Evolutionary conservation across 2,329 filamentous ascomycete genomes (phyloP), one percentile per base, ranked within the genome.

Genomic region (Chaetomium strumarium): DNA sequence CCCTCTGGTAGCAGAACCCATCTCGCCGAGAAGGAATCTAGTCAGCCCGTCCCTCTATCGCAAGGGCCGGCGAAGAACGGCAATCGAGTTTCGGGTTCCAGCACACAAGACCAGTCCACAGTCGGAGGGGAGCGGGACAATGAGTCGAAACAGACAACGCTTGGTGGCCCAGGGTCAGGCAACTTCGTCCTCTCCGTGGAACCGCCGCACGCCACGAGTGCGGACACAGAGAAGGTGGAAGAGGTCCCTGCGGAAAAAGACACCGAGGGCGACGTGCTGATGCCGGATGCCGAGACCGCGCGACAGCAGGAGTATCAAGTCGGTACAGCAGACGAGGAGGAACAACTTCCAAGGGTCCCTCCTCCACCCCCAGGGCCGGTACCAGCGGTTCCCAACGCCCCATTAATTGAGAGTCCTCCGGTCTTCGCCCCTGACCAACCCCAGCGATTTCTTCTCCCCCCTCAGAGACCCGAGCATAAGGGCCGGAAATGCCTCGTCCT

Each of bases 401-500:
- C 74, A 50, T 67, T 65, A 55, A 65, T 70, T 52, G 70, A 74
- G 33, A 67, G 69, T 52, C 66, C 69, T 60, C 59, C 70, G 55
- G 66, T 75, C 59, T 66, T 77, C 48, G 76, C 78, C 45, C 69
- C 70, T 8, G 71, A 72, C 20, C 71, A 71, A 43, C 69, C 71
- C 17, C 81, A 81, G 59, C 84, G 85, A 63, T 89, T 80, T 72
- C 76, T 99, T 34, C 74, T 99, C 50, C 90, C 90, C n/a, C 85
- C 91, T 1, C 80, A 92, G 60, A 77, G 84, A 38, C 85, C 89
- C 24, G 85, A 88, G 62, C 83, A 93, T 63, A 84, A 86, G 69
- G 90, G 90, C 29, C 85, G 88, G 66, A 99, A 99, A 70, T 99
- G 93, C 64, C 75, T 99, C 38, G 92, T 99, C 16, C 78, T 99